Percentiles rank a stretch among this genome's conserved stretches.
Evolutionary conservation across 495 filamentous ascomycete genomes (phyloP).

Genomic region (Cetradonia linearis): DNA sequence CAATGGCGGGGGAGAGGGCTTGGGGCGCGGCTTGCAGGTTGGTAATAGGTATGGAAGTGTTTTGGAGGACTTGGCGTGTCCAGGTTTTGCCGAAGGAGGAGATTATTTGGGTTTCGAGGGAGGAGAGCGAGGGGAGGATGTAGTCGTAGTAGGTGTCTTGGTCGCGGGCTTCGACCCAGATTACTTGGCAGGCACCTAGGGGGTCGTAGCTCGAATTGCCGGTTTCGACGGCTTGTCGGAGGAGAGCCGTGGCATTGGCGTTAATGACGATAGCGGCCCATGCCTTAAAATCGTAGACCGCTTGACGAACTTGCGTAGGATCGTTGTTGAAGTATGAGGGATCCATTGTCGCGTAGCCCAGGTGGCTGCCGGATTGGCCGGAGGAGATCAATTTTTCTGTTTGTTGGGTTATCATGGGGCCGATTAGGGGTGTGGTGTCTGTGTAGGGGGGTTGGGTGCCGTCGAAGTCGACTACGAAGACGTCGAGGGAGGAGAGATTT

Average conservation of each 20-base stretch:
- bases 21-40: conserved; percentile 43
- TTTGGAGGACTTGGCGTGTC: conserved; percentile 36
- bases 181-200: conserved; percentile 47
- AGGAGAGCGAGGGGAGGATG: conserved; percentile 41
- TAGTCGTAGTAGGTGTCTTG: conserved; percentile 44
- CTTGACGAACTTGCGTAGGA: conserved; percentile 48
- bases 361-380: conserved; percentile 23
- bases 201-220: conserved; percentile 57
- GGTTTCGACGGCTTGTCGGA: conserved; percentile 44
- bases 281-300: conserved; percentile 50
- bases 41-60: conserved; percentile 29
- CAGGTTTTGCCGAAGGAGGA: conserved; percentile 45
- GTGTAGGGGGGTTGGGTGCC: conserved; percentile 44
- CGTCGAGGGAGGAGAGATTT: conserved; percentile 38
- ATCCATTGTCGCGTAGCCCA: conserved; percentile 43
- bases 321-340: conserved; percentile 48
- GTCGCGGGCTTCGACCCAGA: conserved; percentile 51
- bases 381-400: conserved; percentile 33
- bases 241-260: conserved; percentile 51
- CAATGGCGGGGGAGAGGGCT: conserved; percentile 53
- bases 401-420: conserved; percentile 41
- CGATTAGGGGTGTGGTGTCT: conserved; percentile 41
- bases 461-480: conserved; percentile 62
- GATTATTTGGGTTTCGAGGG: conserved; percentile 37
- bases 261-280: conserved; percentile 59